Conservation (phyloP, 352 stramenopile genomes). For the Hyaloperonospora arabidopsidis region DNA sequence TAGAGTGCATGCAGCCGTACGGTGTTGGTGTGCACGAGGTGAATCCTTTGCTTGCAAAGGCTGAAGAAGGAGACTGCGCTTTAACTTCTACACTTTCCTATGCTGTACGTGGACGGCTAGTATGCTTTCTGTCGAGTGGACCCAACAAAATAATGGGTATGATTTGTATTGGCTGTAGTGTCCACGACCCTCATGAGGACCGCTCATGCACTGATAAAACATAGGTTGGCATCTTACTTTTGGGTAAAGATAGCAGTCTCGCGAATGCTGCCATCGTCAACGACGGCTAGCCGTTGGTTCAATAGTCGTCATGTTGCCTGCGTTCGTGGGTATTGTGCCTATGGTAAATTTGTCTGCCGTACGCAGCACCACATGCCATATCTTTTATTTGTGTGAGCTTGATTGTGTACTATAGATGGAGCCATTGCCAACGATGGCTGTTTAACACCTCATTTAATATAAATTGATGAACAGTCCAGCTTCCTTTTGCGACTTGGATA, state of each 20-base stretch:
- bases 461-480: no score
- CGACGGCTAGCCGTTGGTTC: constrained; percentile 71
- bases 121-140: constrained; percentile 89
- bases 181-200: constrained; percentile 70
- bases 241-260: constrained; percentile 63
- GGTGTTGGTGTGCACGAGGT: constrained; percentile 78
- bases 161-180: constrained; percentile 80
- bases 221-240: constrained; percentile 50
- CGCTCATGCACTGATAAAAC: constrained; percentile 70
- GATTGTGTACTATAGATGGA: no score
- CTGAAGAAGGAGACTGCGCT: constrained; percentile 83
- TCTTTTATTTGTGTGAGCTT: no score
- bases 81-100: constrained; percentile 88
- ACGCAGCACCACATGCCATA: constrained; percentile 92
- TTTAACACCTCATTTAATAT: no score
- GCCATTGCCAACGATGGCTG: no score
- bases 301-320: constrained; percentile 78
- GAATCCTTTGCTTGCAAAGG: constrained; percentile 86
- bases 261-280: constrained; percentile 51
- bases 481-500: no score
- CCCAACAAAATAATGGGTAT: constrained; percentile 76
- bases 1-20: constrained; percentile 92
- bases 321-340: constrained; percentile 71
- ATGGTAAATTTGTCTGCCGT: constrained; percentile 76
- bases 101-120: constrained; percentile 92